Conservation (phyloP, 2,329 filamentous ascomycete genomes). For the Fusarium pseudocircinatum region DNA sequence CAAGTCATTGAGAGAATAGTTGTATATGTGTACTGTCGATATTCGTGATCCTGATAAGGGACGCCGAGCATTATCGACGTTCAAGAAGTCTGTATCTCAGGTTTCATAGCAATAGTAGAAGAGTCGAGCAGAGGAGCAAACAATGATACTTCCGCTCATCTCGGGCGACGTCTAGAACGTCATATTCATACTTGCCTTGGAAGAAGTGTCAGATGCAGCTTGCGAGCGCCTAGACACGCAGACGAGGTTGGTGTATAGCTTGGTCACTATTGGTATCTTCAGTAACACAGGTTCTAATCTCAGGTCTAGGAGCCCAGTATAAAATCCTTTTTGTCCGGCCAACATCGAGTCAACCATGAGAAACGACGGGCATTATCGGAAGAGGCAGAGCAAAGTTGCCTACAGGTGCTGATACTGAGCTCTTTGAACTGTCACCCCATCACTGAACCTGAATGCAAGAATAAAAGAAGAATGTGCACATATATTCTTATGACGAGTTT, state of each 20-base stretch:
- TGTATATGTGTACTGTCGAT: not conserved
- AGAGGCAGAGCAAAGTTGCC: not conserved
- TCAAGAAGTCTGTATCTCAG: not conserved
- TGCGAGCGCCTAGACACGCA: not conserved
- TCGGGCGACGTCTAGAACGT: too few relatives aligned
- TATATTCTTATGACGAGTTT: not conserved
- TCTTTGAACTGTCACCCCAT: not conserved
- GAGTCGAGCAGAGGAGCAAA: not conserved
- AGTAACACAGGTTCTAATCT: not conserved
- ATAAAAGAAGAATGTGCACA: not conserved
- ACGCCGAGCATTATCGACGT: not conserved
- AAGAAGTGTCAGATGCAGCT: not conserved
- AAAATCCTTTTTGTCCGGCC: fast-evolving
- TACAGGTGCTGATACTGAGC: fast-evolving
- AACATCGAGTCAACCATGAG: not conserved
- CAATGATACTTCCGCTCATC: not conserved
- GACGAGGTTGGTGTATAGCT: not conserved
- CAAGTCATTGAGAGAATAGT: not conserved
- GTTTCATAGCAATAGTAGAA: not conserved
- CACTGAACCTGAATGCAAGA: not conserved
- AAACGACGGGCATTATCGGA: not conserved
- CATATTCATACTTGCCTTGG: too few relatives aligned
- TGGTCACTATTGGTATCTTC: not conserved
- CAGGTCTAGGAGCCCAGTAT: not conserved
- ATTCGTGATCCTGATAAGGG: not conserved